These are phyloP conservation scores for Aspergillus melleus DNA, from an alignment of 2,329 filamentous ascomycete genomes.

Conservation along the genomic window DNA sequence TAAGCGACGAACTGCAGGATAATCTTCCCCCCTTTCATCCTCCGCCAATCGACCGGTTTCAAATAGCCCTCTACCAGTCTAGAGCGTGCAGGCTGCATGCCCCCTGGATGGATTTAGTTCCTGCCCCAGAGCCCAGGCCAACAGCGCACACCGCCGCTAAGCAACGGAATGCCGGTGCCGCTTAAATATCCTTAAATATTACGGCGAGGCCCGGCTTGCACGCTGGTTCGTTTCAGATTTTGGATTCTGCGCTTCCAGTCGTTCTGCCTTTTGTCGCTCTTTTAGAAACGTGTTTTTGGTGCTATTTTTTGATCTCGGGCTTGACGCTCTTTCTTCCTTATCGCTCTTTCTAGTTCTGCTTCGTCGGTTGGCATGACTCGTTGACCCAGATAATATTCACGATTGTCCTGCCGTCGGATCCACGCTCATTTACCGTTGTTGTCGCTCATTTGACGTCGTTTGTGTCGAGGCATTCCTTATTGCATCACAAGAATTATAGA, in stretches of 20 bases:
- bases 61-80: slow-evolving; percentile 15
- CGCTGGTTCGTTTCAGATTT: slow-evolving; percentile 24
- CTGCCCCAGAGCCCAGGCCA: slow-evolving; percentile 3
- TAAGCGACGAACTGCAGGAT: slow-evolving; percentile 14
- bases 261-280: slow-evolving; percentile 31
- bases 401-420: slow-evolving; percentile 18
- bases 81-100: slow-evolving; percentile 23
- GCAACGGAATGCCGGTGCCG: slow-evolving; percentile 27
- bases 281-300: slow-evolving; percentile 33
- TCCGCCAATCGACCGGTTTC: slow-evolving; percentile 19
- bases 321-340: slow-evolving; percentile 29
- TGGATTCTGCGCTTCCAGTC: slow-evolving; percentile 25
- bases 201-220: slow-evolving; percentile 11
- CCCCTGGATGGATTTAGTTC: slow-evolving; percentile 22
- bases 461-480: slow-evolving; percentile 31
- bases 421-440: slow-evolving; percentile 21
- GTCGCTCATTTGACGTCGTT: slow-evolving; percentile 22
- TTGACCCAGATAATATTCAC: slow-evolving; percentile 16
- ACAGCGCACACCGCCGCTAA: slow-evolving; percentile 29
- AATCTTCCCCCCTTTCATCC: slow-evolving; percentile 11
- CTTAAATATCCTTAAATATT: slow-evolving; percentile 14
- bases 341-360: slow-evolving; percentile 10
- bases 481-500: slow-evolving; percentile 26
- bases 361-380: slow-evolving; percentile 17
- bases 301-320: slow-evolving; percentile 25